These are phyloP conservation scores for Zea mays DNA, from an alignment of 176 grass and related monocot species.

Conservation along the genomic window Zm-B73-REFERENCE-NAM-5.0 NC_050096.1:251368501-251369000, in stretches of 20 bases:
- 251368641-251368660: too few relatives aligned
- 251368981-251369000: too few relatives aligned
- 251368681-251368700: too few relatives aligned
- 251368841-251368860: conserved; percentile 57
- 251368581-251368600: too few relatives aligned
- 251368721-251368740: conserved; percentile 53
- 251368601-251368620: too few relatives aligned
- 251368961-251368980: too few relatives aligned
- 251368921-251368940: conserved; percentile 36
- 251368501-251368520: conserved; percentile 60
- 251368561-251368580: too few relatives aligned
- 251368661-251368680: too few relatives aligned
- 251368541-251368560: too few relatives aligned
- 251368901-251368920: conserved; percentile 47
- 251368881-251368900: conserved; percentile 53
- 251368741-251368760: conserved; percentile 53
- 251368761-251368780: conserved; percentile 38
- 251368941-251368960: not conserved
- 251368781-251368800: conserved; percentile 57
- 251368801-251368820: conserved; percentile 41
- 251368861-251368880: conserved; percentile 55
- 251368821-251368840: conserved; percentile 30
- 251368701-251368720: conserved; percentile 8
- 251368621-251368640: too few relatives aligned
- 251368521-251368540: conserved; percentile 39